Percentiles rank a stretch among this genome's conserved stretches.
phyloP scores from a whole-genome alignment of 306 rosid species.

The Notholithocarpus densiflorus region DNA sequence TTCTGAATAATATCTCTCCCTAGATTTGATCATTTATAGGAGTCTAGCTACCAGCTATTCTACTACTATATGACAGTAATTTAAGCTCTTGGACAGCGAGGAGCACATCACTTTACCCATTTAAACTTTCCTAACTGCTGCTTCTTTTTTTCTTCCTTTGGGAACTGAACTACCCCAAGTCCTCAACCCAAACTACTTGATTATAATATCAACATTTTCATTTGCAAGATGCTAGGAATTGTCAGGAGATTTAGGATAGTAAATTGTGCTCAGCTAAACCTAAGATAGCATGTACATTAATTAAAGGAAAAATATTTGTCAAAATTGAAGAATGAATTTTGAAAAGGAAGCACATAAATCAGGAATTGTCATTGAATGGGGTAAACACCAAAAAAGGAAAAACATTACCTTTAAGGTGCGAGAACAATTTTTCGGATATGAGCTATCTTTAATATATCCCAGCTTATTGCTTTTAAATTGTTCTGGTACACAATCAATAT shows the following conservation, averaged over 20 bases:
- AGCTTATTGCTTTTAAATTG: conserved; percentile 65
- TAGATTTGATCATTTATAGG: neutral
- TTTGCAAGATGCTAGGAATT: neutral
- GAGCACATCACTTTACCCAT: neutral
- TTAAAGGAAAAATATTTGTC: conserved; percentile 2
- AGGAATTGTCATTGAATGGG: conserved; percentile 20
- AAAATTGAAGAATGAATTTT: neutral
- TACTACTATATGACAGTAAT: neutral
- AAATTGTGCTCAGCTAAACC: neutral
- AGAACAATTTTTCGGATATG: conserved; percentile 68
- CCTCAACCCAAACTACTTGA: neutral
- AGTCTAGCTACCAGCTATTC: neutral
- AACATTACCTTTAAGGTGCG: conserved; percentile 61
- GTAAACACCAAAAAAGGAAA: neutral
- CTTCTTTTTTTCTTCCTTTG: neutral
- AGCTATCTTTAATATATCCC: conserved; percentile 69
- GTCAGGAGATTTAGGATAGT: neutral
- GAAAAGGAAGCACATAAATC: neutral
- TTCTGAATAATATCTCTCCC: neutral
- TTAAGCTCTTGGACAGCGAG: neutral
- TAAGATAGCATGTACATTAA: neutral
- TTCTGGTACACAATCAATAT: conserved; percentile 68
- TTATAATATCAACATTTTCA: neutral
- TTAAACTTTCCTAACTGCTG: neutral
- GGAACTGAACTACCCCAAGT: neutral